Conservation (phyloP, 2,329 filamentous ascomycete genomes). For the Botryosphaeria agaves region DNA sequence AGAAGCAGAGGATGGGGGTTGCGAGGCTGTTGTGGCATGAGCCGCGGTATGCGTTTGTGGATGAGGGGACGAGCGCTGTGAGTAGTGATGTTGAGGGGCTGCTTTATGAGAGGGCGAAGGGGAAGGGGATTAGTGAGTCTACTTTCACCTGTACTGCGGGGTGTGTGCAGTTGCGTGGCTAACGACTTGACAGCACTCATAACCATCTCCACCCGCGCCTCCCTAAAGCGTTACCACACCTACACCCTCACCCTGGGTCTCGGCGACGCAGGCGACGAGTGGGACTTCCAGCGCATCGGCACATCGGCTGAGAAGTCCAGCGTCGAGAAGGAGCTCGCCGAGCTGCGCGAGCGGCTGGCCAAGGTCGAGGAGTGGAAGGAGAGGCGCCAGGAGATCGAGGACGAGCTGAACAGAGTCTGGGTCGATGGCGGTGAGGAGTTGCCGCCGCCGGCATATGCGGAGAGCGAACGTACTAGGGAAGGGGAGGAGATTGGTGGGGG, state of each 20-base stretch:
- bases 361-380: conserved; percentile 75
- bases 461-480: conserved; percentile 6
- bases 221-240: conserved; percentile 88
- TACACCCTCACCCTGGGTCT: conserved; percentile 75
- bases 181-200: conserved; percentile 49
- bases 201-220: conserved; percentile 87
- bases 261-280: conserved; percentile 66
- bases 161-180: neutral
- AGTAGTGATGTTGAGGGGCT: conserved; percentile 88
- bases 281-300: conserved; percentile 87
- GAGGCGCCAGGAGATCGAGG: conserved; percentile 64
- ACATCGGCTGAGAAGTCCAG: conserved; percentile 85
- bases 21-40: conserved; percentile 87
- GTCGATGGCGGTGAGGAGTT: conserved; percentile 26
- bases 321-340: conserved; percentile 77
- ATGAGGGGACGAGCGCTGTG: conserved; percentile 90
- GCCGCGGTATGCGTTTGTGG: conserved; percentile 82
- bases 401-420: conserved; percentile 53
- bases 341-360: conserved; percentile 61
- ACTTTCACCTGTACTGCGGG: neutral
- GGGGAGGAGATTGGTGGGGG: neutral
- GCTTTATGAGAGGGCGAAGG: conserved; percentile 84
- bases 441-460: conserved; percentile 17
- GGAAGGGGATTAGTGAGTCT: conserved; percentile 70
- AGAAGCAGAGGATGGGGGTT: conserved; percentile 92